Evolutionary conservation across 495 filamentous ascomycete species (phyloP).

Genomic region (Lasiosphaeris hirsuta): DNA sequence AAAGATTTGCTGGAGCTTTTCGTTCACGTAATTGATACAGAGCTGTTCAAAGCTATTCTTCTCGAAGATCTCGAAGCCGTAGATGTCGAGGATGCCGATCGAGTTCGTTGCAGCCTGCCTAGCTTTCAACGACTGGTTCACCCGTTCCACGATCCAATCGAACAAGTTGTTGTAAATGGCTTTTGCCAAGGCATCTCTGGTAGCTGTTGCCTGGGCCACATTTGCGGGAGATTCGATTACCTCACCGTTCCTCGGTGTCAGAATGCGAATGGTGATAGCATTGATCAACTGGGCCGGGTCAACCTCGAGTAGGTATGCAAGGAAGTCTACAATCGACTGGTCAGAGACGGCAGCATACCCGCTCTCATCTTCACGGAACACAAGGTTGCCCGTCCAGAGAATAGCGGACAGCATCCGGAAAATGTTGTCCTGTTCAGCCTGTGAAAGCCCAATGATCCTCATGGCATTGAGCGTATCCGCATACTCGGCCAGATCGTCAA

Average conservation of each 20-base stretch:
- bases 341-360: constrained; percentile 85
- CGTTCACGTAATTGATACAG: constrained; percentile 99
- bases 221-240: constrained; percentile 94
- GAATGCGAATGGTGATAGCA: constrained; percentile 81
- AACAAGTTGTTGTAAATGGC: constrained; percentile 97
- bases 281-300: constrained; percentile 76
- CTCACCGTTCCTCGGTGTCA: constrained; percentile 83
- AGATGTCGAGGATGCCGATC: constrained; percentile 98
- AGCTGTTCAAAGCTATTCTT: constrained; percentile 99
- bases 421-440: constrained; percentile 90
- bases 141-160: constrained; percentile 95
- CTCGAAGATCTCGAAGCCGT: constrained; percentile 99
- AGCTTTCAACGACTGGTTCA: constrained; percentile 85
- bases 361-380: constrained; percentile 80
- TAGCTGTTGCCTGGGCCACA: constrained; percentile 83
- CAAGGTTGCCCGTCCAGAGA: constrained; percentile 91
- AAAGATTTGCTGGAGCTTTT: constrained; percentile 99
- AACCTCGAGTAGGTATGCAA: constrained; percentile 91
- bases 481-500: constrained; percentile 90
- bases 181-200: constrained; percentile 89
- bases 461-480: constrained; percentile 91
- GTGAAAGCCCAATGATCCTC: constrained; percentile 84
- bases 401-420: constrained; percentile 95
- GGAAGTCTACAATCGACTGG: constrained; percentile 86
- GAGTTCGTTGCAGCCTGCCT: constrained; percentile 71